Conservation (phyloP, 768 basidiomycete genomes). For the Fomitopsis serialis region DNA sequence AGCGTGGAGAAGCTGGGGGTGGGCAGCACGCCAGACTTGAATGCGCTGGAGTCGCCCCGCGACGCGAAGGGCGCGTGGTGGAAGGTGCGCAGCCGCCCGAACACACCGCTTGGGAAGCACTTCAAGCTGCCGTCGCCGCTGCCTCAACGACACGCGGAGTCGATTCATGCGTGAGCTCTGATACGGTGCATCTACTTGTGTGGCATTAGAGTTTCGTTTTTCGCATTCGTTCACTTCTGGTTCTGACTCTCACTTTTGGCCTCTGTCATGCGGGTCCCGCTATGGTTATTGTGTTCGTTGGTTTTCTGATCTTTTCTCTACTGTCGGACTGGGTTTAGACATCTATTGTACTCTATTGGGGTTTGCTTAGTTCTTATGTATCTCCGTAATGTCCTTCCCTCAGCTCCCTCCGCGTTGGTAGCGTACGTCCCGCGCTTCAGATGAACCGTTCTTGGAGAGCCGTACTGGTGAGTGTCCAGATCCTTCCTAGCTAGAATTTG, state of each 20-base stretch:
- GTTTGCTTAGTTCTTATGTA: neutral
- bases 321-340: neutral
- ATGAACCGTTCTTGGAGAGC: no score
- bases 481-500: no score
- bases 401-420: no score
- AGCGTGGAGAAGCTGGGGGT: constrained; percentile 9
- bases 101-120: constrained; percentile 4
- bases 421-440: no score
- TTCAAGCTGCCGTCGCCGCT: constrained; percentile 6
- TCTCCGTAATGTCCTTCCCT: no score
- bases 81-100: constrained; percentile 16
- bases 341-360: neutral
- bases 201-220: neutral
- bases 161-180: neutral
- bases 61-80: constrained; percentile 13
- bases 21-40: neutral
- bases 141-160: neutral
- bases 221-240: neutral
- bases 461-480: no score
- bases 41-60: neutral
- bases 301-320: no score
- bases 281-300: neutral
- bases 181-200: no score
- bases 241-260: neutral
- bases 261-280: neutral